These are phyloP conservation scores for Lactuca saligna DNA, from an alignment of 129 eudicot species.

Conservation along the genomic window DNA sequence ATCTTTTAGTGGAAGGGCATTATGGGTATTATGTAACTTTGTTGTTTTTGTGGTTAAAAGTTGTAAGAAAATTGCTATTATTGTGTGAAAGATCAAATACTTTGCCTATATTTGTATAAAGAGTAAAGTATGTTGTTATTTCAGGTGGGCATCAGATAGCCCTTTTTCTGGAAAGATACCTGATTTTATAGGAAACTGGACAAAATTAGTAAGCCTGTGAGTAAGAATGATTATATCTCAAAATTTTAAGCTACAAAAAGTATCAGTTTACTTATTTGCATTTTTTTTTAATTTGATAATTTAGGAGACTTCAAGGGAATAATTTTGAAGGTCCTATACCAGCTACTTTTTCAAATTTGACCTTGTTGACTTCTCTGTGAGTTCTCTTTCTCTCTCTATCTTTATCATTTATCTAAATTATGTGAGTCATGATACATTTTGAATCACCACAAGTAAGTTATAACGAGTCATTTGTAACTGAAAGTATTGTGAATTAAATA, in stretches of 20 bases:
- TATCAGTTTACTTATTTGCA: conserved; percentile 8
- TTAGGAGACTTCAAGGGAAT: conserved; percentile 77
- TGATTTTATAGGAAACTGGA: conserved; percentile 62
- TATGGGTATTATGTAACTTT: no score
- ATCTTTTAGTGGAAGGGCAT: no score
- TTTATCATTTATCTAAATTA: no score
- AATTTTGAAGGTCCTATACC: conserved; percentile 76
- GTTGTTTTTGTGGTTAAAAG: not conserved
- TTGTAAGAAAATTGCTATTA: no score
- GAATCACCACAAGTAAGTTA: no score
- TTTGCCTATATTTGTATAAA: not conserved
- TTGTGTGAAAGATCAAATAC: not conserved
- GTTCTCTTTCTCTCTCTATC: conserved; percentile 19
- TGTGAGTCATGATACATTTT: not conserved
- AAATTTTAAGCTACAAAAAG: conserved; percentile 1
- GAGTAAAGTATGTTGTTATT: not conserved
- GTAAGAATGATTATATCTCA: conserved; percentile 17
- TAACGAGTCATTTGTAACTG: not conserved
- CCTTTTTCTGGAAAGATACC: conserved; percentile 66
- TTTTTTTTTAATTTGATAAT: conserved; percentile 7
- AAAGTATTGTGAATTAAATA: no score
- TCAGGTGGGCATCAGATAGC: conserved; percentile 75
- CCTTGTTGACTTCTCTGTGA: conserved; percentile 52
- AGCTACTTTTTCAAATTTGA: conserved; percentile 52
- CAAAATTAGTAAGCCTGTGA: conserved; percentile 48